A percentile compares a stretch with the other conserved stretches of the same genome.
These are phyloP conservation scores for Tylopilus sp. DNA, from an alignment of 768 basidiomycete genomes.

Conservation along the genomic window DNA sequence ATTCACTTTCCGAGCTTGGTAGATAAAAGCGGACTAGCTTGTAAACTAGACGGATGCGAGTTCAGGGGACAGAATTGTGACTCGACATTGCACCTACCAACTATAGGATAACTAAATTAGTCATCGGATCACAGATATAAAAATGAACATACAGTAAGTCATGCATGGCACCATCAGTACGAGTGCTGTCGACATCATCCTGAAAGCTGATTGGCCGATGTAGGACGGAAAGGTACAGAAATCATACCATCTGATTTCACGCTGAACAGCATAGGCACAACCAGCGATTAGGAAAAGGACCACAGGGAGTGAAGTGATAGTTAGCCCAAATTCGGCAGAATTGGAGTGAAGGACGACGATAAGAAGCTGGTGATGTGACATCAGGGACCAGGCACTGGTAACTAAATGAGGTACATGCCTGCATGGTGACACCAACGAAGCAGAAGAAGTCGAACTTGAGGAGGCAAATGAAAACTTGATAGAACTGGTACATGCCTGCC, in stretches of 20 bases:
- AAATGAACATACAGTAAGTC: slow-evolving; percentile 61
- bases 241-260: slow-evolving; percentile 74
- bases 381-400: background rate
- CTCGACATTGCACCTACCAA: slow-evolving; percentile 21
- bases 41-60: slow-evolving; percentile 50
- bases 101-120: slow-evolving; percentile 18
- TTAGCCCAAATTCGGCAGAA: slow-evolving; percentile 77
- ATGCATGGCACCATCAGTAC: slow-evolving; percentile 73
- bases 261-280: slow-evolving; percentile 68
- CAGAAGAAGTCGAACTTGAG: slow-evolving; percentile 90
- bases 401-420: slow-evolving; percentile 40
- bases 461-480: slow-evolving; percentile 83
- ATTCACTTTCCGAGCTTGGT: slow-evolving; percentile 50
- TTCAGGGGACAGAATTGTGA: background rate
- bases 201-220: background rate
- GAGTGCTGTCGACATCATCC: slow-evolving; percentile 73
- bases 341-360: slow-evolving; percentile 66
- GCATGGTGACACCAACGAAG: slow-evolving; percentile 86
- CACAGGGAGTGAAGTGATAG: slow-evolving; percentile 79
- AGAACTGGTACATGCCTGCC: slow-evolving; percentile 83
- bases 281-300: slow-evolving; percentile 63
- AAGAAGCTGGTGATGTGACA: slow-evolving; percentile 52
- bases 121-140: background rate
- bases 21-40: slow-evolving; percentile 84
- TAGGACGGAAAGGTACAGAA: background rate